These are phyloP conservation scores for Lecanosticta acicola DNA, from an alignment of 2,329 filamentous ascomycete species.

Conservation along the genomic window DNA sequence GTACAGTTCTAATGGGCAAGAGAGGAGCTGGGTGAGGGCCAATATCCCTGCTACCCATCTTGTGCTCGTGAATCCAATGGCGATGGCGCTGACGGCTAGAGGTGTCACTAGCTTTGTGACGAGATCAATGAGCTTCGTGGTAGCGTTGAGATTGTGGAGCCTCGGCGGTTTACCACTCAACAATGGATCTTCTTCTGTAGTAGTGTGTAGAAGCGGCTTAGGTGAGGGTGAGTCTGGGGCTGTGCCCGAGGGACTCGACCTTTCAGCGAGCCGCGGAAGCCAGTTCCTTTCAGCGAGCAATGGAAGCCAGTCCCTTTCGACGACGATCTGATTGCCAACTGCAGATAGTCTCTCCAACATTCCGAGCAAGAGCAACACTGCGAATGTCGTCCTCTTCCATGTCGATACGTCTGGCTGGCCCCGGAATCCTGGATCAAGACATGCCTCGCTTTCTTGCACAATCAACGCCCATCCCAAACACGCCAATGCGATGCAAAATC, in stretches of 20 bases:
- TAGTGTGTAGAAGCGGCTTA: background rate
- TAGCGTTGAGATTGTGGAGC: slow-evolving; percentile 6
- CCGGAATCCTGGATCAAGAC: background rate
- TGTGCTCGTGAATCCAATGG: background rate
- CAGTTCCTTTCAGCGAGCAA: slow-evolving; percentile 1
- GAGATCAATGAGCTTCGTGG: slow-evolving; percentile 8
- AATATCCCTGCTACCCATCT: background rate
- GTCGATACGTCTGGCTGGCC: background rate
- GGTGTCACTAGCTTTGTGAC: slow-evolving; percentile 7
- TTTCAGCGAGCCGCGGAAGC: no score
- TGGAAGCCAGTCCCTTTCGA: slow-evolving; percentile 6
- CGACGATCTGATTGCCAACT: slow-evolving; percentile 5
- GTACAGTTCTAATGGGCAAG: background rate
- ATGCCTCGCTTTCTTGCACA: background rate
- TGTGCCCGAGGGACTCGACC: no score
- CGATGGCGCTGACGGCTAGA: slow-evolving; percentile 1
- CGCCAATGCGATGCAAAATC: slow-evolving; percentile 1
- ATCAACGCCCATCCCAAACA: slow-evolving; percentile 5
- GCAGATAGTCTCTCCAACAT: slow-evolving; percentile 9
- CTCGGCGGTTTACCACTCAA: background rate
- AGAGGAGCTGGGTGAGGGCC: background rate
- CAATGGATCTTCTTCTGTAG: background rate
- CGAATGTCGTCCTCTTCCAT: background rate
- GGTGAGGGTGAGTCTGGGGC: no score
- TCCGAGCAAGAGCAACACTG: slow-evolving; percentile 3